Conservation (phyloP, 441 rosid genomes). For the Mallotus repandus region DNA sequence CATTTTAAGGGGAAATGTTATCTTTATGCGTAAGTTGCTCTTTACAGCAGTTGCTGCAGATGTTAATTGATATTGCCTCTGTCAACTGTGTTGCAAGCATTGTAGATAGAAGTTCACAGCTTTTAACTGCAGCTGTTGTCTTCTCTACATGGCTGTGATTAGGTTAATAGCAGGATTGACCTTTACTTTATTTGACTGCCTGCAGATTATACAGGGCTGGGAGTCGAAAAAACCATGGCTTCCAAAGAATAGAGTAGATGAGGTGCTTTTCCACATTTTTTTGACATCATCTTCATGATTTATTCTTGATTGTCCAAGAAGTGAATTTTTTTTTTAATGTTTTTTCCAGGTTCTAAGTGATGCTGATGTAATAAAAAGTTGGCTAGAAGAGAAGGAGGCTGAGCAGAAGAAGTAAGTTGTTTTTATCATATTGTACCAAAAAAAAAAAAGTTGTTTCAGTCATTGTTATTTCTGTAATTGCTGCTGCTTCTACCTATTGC, state of each 20-base stretch:
- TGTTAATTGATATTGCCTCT: too few relatives aligned
- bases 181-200: constrained; percentile 21
- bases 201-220: constrained; percentile 73
- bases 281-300: not conserved
- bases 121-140: not conserved
- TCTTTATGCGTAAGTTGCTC: not conserved
- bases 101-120: not conserved
- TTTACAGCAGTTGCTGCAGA: not conserved
- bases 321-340: not conserved
- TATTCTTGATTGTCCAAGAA: constrained; percentile 1
- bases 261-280: constrained; percentile 44
- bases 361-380: constrained; percentile 62
- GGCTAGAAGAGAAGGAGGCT: constrained; percentile 84
- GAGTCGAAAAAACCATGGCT: constrained; percentile 83
- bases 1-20: too few relatives aligned
- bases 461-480: too few relatives aligned
- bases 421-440: not conserved
- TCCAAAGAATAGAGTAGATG: constrained; percentile 71
- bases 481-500: too few relatives aligned
- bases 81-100: not conserved
- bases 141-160: not conserved
- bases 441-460: too few relatives aligned
- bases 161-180: constrained; percentile 15
- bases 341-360: constrained; percentile 53
- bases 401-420: constrained; percentile 71